A percentile compares a stretch with the other conserved stretches of the same genome.
These are phyloP conservation scores for Fagus crenata DNA, from an alignment of 306 rosid species.

Conservation along the genomic window DNA sequence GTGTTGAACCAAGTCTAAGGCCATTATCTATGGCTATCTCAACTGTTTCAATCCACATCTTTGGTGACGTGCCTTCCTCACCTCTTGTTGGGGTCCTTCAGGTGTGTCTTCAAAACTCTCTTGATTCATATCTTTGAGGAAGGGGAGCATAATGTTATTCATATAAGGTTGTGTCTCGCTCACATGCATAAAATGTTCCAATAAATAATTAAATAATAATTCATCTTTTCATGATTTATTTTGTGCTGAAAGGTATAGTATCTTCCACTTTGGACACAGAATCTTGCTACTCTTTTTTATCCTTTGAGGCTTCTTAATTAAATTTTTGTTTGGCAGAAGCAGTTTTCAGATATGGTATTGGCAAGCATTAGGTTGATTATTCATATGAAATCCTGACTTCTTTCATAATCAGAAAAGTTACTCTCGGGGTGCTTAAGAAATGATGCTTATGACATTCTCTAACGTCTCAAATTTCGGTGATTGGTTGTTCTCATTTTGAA, in stretches of 20 bases:
- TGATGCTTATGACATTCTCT: not conserved
- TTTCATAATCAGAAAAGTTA: not conserved
- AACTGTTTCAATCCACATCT: constrained; percentile 81
- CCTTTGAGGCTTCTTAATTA: not conserved
- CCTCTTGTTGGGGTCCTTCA: constrained; percentile 94
- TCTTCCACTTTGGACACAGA: not conserved
- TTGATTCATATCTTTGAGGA: constrained; percentile 21
- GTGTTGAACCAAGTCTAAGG: constrained; percentile 82
- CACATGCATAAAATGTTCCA: not conserved
- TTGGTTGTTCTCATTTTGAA: no score
- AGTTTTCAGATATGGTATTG: not conserved
- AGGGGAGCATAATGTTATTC: not conserved
- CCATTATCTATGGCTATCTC: constrained; percentile 88
- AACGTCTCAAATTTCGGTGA: not conserved
- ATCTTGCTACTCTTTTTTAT: not conserved
- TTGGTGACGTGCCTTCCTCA: constrained; percentile 94
- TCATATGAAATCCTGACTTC: not conserved
- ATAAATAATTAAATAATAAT: not conserved
- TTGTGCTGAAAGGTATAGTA: not conserved
- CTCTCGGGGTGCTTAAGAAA: not conserved
- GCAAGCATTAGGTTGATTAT: constrained; percentile 9
- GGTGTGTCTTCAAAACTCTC: constrained; percentile 48
- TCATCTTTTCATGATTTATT: not conserved
- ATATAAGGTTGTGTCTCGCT: not conserved
- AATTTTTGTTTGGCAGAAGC: not conserved